Evolutionary conservation across 306 rosid species (phyloP).

Genomic region (Vigna unguiculata): DNA sequence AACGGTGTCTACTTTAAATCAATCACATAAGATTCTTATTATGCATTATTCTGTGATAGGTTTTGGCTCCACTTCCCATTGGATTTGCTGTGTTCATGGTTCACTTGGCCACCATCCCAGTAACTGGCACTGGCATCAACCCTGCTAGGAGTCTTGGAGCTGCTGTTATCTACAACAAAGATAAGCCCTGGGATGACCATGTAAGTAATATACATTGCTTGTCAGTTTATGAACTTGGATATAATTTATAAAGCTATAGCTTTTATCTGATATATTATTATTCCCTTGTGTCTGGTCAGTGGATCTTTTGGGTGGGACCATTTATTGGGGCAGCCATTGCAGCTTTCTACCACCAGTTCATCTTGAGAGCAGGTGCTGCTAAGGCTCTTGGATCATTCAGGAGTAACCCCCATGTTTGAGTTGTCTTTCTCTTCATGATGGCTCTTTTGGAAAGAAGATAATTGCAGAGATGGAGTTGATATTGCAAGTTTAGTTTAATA

Average conservation of each 20-base stretch:
- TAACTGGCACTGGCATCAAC: constrained; percentile 93
- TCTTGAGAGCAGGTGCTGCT: constrained; percentile 84
- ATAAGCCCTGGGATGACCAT: constrained; percentile 78
- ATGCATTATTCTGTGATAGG: constrained; percentile 52
- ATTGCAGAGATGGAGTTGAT: constrained; percentile 41
- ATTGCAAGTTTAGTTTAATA: constrained; percentile 20
- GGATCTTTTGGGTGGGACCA: constrained; percentile 99
- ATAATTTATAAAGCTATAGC: background rate
- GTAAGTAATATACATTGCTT: constrained; percentile 52
- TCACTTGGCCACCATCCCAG: constrained; percentile 95
- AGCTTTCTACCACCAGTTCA: constrained; percentile 94
- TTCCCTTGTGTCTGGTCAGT: constrained; percentile 56
- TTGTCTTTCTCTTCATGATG: constrained; percentile 31
- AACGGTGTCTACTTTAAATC: constrained; percentile 33
- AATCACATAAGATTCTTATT: constrained; percentile 34
- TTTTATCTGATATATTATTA: constrained; percentile 36
- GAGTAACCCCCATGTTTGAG: constrained; percentile 72
- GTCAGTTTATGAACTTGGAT: constrained; percentile 1
- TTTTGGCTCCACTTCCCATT: constrained; percentile 97
- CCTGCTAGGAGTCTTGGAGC: constrained; percentile 97
- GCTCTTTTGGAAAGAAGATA: constrained; percentile 28
- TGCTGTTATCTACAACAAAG: constrained; percentile 68
- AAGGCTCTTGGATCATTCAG: constrained; percentile 96
- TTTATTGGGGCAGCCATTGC: constrained; percentile 91
- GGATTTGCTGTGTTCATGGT: constrained; percentile 98